phyloP scores from a whole-genome alignment of 108 stramenopile genomes.

The Nannochloropsis gaditana region DNA sequence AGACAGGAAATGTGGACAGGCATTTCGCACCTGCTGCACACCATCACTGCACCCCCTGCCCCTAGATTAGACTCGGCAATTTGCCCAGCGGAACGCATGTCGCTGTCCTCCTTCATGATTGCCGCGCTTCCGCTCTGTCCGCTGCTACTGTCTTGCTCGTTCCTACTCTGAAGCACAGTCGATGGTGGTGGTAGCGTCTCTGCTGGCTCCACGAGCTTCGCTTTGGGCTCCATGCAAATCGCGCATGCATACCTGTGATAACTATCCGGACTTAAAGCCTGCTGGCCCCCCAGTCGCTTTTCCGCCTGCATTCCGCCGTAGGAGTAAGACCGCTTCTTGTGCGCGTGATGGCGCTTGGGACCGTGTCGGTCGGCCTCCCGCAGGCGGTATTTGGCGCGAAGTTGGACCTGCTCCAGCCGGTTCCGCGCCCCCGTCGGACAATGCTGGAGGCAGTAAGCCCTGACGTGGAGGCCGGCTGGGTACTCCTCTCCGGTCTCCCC shows the following conservation, averaged over 20 bases:
- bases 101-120: background rate
- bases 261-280: constrained; percentile 26
- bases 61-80: background rate
- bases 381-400: constrained; percentile 27
- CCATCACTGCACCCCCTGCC: background rate
- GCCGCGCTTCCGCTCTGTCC: background rate
- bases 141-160: background rate
- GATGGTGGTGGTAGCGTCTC: background rate
- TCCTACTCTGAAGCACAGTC: too few relatives aligned
- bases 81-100: background rate
- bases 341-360: constrained; percentile 11
- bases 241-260: constrained; percentile 27
- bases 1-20: background rate
- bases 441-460: constrained; percentile 4
- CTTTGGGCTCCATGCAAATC: constrained; percentile 27
- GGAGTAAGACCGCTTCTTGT: background rate
- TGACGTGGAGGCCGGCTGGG: constrained; percentile 15
- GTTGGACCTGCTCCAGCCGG: background rate
- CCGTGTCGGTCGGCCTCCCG: background rate
- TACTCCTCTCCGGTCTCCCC: background rate
- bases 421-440: background rate
- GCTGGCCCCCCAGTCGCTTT: background rate
- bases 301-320: constrained; percentile 5
- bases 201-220: background rate
- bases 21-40: background rate